phyloP scores from a whole-genome alignment of 768 basidiomycete species.

The Rhizopogon rudus region DNA sequence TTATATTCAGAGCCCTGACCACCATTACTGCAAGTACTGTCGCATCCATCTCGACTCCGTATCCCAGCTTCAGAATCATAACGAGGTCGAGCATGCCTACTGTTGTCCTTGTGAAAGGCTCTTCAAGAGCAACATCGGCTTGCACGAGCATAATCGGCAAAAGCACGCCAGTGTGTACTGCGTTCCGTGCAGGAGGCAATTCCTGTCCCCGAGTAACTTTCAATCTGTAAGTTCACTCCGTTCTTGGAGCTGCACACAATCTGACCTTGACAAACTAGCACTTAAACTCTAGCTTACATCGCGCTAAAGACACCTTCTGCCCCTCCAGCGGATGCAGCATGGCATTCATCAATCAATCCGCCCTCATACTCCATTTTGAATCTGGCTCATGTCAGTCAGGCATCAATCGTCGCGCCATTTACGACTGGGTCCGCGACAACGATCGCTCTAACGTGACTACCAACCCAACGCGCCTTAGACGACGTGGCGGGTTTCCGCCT shows the following conservation, averaged over 20 bases:
- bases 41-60: slow-evolving; percentile 33
- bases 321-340: slow-evolving; percentile 37
- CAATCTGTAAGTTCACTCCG: slow-evolving; percentile 6
- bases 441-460: slow-evolving; percentile 51
- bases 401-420: slow-evolving; percentile 32
- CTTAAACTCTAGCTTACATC: slow-evolving; percentile 48
- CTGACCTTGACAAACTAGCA: slow-evolving; percentile 31
- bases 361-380: slow-evolving; percentile 61
- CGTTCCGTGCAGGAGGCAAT: slow-evolving; percentile 35
- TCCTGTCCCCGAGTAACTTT: slow-evolving; percentile 25
- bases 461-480: slow-evolving; percentile 47
- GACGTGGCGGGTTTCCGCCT: not conserved
- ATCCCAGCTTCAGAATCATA: slow-evolving; percentile 36
- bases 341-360: slow-evolving; percentile 48
- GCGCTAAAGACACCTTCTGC: slow-evolving; percentile 31
- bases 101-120: slow-evolving; percentile 39
- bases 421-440: slow-evolving; percentile 31
- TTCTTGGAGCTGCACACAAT: not conserved
- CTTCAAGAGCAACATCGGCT: slow-evolving; percentile 33
- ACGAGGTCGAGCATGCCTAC: slow-evolving; percentile 32
- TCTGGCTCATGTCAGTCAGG: slow-evolving; percentile 52
- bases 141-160: slow-evolving; percentile 48
- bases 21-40: slow-evolving; percentile 52
- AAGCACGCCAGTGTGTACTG: slow-evolving; percentile 41
- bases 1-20: slow-evolving; percentile 42